These are phyloP conservation scores for Apiospora pterosperma DNA, from an alignment of 2,329 filamentous ascomycete genomes.

Conservation along the genomic window DNA sequence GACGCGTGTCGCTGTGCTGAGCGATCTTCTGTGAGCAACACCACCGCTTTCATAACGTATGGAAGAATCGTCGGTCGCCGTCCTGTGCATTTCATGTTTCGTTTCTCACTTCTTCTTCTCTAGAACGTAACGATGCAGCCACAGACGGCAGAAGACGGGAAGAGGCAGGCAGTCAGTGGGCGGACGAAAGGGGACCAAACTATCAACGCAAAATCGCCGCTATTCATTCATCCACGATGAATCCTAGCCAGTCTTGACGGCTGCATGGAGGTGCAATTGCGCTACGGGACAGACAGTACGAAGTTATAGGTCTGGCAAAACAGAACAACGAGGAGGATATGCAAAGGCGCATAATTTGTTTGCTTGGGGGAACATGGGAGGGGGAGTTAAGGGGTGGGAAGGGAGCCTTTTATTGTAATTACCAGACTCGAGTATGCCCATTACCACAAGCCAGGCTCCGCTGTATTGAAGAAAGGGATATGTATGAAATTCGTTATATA, in stretches of 20 bases:
- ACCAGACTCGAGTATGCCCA: not conserved
- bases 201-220: not conserved
- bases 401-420: not conserved
- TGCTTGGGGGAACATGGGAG: not conserved
- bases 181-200: not conserved
- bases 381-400: not conserved
- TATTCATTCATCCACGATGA: not conserved
- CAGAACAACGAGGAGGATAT: not conserved
- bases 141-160: not conserved
- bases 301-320: too few species aligned
- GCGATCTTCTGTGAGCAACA: conserved; percentile 41
- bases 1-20: conserved; percentile 57
- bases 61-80: not conserved
- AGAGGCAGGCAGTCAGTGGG: not conserved
- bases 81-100: not conserved
- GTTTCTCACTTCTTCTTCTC: not conserved
- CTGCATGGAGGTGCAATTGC: not conserved
- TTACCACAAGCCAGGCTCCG: not conserved
- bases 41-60: not conserved
- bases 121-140: not conserved
- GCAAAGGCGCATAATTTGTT: not conserved
- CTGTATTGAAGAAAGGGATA: not conserved
- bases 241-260: not conserved
- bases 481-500: not conserved
- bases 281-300: not conserved